A percentile compares a stretch with the other conserved stretches of the same genome.
Conservation (phyloP, 2,329 filamentous ascomycete genomes). For the Dendrostoma leiphaemia region DNA sequence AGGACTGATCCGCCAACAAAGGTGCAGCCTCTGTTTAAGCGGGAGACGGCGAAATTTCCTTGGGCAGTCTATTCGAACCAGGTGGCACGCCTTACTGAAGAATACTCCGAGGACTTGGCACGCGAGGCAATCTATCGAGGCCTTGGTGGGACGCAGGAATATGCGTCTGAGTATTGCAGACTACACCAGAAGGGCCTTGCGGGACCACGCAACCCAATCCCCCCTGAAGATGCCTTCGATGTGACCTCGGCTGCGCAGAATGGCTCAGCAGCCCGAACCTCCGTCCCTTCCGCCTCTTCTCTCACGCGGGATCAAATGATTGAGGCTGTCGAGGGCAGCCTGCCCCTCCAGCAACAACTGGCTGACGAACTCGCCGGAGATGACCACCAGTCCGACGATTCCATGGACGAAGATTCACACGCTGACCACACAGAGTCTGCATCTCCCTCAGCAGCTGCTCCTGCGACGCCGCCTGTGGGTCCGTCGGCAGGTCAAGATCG, state of each 20-base stretch:
- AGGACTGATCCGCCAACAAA: conserved; percentile 50
- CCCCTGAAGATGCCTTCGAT: conserved; percentile 51
- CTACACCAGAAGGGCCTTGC: conserved; percentile 57
- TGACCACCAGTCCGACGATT: conserved; percentile 24
- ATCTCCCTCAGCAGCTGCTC: conserved; percentile 4
- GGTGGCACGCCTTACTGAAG: conserved; percentile 31
- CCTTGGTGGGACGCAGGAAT: conserved; percentile 59
- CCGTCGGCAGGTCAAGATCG: conserved; percentile 21
- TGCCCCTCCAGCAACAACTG: conserved; percentile 25
- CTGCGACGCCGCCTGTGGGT: conserved; percentile 12
- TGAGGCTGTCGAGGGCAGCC: conserved; percentile 25
- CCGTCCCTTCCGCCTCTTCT: conserved; percentile 16
- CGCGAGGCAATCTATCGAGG: conserved; percentile 82
- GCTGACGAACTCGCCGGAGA: conserved; percentile 24
- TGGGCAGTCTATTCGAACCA: conserved; percentile 41
- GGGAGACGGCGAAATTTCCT: conserved; percentile 41
- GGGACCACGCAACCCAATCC: conserved; percentile 66
- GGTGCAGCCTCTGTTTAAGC: conserved; percentile 40
- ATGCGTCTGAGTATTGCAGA: conserved; percentile 72
- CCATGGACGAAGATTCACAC: conserved; percentile 23
- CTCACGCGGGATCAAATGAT: conserved; percentile 28
- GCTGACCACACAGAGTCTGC: conserved; percentile 13
- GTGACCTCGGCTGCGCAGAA: conserved; percentile 29
- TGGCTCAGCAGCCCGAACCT: conserved; percentile 23
- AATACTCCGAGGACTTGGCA: conserved; percentile 60